Evolutionary conservation across 2,329 filamentous ascomycete genomes (phyloP), one percentile per base, ranked within the genome.

Genomic region (Sporothrix luriei): DNA sequence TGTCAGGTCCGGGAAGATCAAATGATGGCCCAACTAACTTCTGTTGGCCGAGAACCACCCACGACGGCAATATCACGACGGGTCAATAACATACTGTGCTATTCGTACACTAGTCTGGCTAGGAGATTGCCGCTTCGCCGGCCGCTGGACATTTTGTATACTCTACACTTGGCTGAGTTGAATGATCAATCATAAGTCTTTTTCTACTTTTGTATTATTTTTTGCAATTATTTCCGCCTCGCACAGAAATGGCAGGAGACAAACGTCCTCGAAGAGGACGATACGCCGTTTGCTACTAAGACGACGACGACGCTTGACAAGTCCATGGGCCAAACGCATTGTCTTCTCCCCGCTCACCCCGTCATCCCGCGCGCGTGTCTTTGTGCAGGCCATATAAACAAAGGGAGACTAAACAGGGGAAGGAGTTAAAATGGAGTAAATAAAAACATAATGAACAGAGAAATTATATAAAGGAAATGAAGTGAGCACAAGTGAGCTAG

Each of bases 301-400:
- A 64, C n/a, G 59, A 48, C 3, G 24, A 24, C 19, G n/a, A 26
- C n/a, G n/a, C n/a, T n/a, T 61, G 54, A 21, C 54, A 33, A 43
- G 40, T 21, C 21, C 7, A 46, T n/a, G n/a, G 40, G 21, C 19
- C 38, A 26, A 19, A 16, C 10, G 19, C 19, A 38, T 21, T 9
- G 46, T 40, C 62, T 48, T 38, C 46, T 24, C 49, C 49, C 16
- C 33, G n/a, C n/a, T 26, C 24, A 21, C 29, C 46, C 54, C 21
- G 43, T 21, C 48, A 10, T 46, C 43, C 26, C 52, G 26, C 16
- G 24, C 26, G 43, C 26, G 43, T 33, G 5, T 66, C 49, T 66
- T 52, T 66, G 38, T 64, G 29, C 24, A 21, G 62, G 54, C 55
- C 52, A 67, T 70, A 55, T 69, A 66, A 70, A 55, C 57, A 68